These are phyloP conservation scores for Acrocalymma vagum DNA, from an alignment of 2,329 filamentous ascomycete genomes.

Conservation along the genomic window DNA sequence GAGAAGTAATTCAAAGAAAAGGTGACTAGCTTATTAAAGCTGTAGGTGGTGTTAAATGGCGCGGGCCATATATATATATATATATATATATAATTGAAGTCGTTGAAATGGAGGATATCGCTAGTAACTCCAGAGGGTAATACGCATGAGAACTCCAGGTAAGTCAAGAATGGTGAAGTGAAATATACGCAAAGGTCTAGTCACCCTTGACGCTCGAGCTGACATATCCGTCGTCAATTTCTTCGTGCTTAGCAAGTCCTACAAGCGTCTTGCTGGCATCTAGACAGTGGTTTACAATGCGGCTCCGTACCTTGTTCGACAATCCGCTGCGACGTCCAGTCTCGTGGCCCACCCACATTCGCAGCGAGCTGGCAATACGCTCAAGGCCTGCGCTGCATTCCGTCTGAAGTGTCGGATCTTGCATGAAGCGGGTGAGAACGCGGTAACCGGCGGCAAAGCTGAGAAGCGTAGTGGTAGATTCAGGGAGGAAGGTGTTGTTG, in stretches of 20 bases:
- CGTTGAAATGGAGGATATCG: too few species aligned
- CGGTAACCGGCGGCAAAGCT: slow-evolving; percentile 56
- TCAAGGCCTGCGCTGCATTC: slow-evolving; percentile 52
- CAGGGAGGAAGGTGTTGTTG: slow-evolving; percentile 50
- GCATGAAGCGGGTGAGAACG: slow-evolving; percentile 48
- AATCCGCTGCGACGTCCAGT: slow-evolving; percentile 52
- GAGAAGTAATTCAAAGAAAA: too few species aligned
- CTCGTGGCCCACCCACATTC: slow-evolving; percentile 57
- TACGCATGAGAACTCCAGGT: too few species aligned
- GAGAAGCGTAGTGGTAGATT: slow-evolving; percentile 52
- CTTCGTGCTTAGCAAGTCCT: slow-evolving; percentile 37
- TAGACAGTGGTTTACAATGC: slow-evolving; percentile 52
- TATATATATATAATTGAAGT: too few species aligned
- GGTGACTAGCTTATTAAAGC: too few species aligned
- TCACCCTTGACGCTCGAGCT: slow-evolving; percentile 39
- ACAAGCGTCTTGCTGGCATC: slow-evolving; percentile 54
- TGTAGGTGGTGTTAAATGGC: too few species aligned
- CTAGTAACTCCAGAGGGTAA: too few species aligned
- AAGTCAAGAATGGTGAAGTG: too few species aligned
- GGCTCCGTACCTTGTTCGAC: slow-evolving; percentile 44
- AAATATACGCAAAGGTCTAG: slow-evolving; percentile 1
- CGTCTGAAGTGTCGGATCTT: slow-evolving; percentile 38
- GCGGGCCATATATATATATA: too few species aligned
- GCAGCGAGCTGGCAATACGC: slow-evolving; percentile 52
- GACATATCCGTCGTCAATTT: slow-evolving; percentile 39